Evolutionary conservation across 768 basidiomycete genomes (phyloP).

Genomic region (Russula dissimulans): DNA sequence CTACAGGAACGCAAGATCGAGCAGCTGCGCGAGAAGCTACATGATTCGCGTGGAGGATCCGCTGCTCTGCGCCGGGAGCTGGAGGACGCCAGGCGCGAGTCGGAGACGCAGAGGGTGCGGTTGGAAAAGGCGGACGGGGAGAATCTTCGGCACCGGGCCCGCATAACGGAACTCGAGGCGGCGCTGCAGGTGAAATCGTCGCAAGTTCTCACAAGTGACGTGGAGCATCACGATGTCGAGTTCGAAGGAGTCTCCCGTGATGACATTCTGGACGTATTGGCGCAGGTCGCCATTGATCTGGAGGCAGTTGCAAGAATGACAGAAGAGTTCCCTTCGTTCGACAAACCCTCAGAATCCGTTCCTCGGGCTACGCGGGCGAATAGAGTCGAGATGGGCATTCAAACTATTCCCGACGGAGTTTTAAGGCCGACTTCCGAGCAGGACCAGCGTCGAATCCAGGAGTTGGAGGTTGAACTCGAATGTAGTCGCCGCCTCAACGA

Average conservation of each 20-base stretch:
- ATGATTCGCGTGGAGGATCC: slow-evolving; percentile 2
- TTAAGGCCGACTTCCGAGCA: neutral
- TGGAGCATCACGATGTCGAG: neutral
- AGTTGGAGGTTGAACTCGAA: slow-evolving; percentile 7
- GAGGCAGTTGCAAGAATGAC: neutral
- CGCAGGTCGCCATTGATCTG: slow-evolving; percentile 4
- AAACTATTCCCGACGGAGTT: neutral
- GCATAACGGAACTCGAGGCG: slow-evolving; percentile 16
- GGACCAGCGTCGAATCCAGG: slow-evolving; percentile 5
- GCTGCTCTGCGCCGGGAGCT: slow-evolving; percentile 14
- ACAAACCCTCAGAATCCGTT: neutral
- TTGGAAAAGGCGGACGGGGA: slow-evolving; percentile 6
- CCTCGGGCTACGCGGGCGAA: neutral
- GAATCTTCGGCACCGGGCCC: slow-evolving; percentile 1
- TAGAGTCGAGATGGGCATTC: slow-evolving; percentile 2
- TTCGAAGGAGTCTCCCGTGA: slow-evolving; percentile 1
- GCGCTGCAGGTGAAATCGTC: neutral
- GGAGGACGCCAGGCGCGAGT: slow-evolving; percentile 4
- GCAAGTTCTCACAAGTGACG: neutral
- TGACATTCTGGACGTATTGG: slow-evolving; percentile 8
- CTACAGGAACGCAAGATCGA: slow-evolving; percentile 19
- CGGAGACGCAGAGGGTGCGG: neutral
- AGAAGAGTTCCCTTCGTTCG: neutral
- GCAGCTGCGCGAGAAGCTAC: slow-evolving; percentile 14
- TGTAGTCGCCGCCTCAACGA: slow-evolving; percentile 1